Evolutionary conservation across 2,329 filamentous ascomycete species (phyloP), one percentile per base, ranked within the genome.

Genomic region (Aspergillus tamarii): DNA sequence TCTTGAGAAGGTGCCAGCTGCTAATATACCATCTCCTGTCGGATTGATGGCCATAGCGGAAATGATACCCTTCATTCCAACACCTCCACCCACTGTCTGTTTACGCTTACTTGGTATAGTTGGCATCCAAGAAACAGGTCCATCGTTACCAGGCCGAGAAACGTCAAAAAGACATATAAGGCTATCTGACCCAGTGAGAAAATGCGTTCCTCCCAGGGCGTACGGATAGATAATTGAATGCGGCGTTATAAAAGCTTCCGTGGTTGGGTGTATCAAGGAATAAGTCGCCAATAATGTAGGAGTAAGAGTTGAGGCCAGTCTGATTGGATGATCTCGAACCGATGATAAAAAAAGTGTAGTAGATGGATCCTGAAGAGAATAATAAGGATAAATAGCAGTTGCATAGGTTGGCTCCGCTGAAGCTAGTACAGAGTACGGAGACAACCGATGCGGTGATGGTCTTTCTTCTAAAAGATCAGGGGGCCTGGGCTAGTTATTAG

Each of bases 1-100:
- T n/a, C 86, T 79, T 4, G 83, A 83, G 46, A 84, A 84, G 0
- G 86, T 86, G 6, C 87, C 88, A 0, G 85, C 85, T 21, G 87
- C 87, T 8, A 87, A 76, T 0, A 88, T 72, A 1, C 82, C 81
- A 32, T 83, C 80, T 14, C 70, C 73, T 4, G 70, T 69, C 4
- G 76, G 71, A 52, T 80, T 81, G 50, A 86, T 73, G 2, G 78
- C 76, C 65, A 90, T 71, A 0, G 85, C 80, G 9, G 83, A 84
- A 10, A 89, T 79, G 28, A 83, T 80, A 2, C 87, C 87, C 71
- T 84, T 85, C 79, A 87, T 85, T 32, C 82, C 82, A 26, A 82
- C 71, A 3, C 80, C 80, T 10, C 80, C 81, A 28, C 80, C 82
- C 21, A 82, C 78, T 19, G 77, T 76, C 64, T 80, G 80, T 68